Percentiles rank a stretch among this genome's conserved stretches.
Evolutionary conservation across 768 basidiomycete species (phyloP).

Genomic region (Paxillus involutus): DNA sequence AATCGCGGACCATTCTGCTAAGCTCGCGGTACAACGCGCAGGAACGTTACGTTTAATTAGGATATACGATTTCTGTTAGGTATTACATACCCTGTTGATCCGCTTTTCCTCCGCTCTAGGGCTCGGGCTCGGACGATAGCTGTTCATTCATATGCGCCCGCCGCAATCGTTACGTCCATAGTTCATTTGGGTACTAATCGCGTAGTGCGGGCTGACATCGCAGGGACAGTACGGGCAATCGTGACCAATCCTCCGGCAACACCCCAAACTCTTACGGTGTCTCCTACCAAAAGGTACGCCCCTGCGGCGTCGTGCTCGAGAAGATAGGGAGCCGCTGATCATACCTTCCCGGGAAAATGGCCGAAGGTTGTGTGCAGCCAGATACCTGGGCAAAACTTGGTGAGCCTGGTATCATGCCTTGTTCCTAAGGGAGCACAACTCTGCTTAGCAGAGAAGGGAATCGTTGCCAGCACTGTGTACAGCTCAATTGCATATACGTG

Average conservation of each 20-base stretch:
- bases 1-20: constrained; percentile 15
- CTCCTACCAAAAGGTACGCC: constrained; percentile 1
- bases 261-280: neutral
- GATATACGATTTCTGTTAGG: neutral
- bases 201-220: neutral
- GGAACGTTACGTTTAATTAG: constrained; percentile 2
- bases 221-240: constrained; percentile 1
- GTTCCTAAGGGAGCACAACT: constrained; percentile 28
- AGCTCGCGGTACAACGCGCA: constrained; percentile 19
- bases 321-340: neutral
- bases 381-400: constrained; percentile 18
- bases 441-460: constrained; percentile 14
- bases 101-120: constrained; percentile 18
- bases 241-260: neutral
- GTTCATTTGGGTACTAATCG: neutral
- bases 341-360: neutral
- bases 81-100: neutral
- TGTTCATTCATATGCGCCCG: constrained; percentile 31
- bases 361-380: neutral
- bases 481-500: constrained; percentile 2
- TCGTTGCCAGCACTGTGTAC: neutral
- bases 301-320: neutral
- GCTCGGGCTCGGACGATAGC: constrained; percentile 25
- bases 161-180: constrained; percentile 23
- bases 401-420: constrained; percentile 30